These are phyloP conservation scores for Eucalyptus cloeziana DNA, from an alignment of 345 rosid genomes.

Conservation along the genomic window DNA sequence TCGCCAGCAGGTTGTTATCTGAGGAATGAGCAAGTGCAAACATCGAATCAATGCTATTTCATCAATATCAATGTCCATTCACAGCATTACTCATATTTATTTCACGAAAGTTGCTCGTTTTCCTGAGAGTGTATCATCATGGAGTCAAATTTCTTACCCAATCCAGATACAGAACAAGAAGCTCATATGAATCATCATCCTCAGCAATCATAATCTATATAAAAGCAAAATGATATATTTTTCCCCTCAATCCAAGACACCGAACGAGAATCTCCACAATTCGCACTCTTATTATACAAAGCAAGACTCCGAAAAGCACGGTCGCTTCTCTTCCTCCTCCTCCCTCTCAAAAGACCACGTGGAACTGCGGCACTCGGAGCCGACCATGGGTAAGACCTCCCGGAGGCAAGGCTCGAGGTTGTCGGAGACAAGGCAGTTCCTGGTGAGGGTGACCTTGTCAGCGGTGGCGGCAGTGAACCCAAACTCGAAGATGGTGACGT, in stretches of 20 bases:
- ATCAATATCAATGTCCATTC: background rate
- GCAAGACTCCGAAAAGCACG: no score
- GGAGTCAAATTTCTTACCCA: background rate
- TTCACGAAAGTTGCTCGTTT: background rate
- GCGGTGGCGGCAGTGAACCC: constrained; percentile 57
- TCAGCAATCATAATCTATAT: no score
- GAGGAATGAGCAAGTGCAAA: background rate
- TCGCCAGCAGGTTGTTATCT: background rate
- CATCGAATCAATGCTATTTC: background rate
- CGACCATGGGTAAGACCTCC: no score
- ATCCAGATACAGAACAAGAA: background rate
- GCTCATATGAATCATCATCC: background rate
- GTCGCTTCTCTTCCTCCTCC: no score
- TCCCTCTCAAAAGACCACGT: no score
- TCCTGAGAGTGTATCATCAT: background rate
- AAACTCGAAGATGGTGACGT: constrained; percentile 79
- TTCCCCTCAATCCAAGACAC: no score
- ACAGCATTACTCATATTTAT: background rate
- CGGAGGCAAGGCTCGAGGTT: constrained; percentile 90
- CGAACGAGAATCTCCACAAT: no score
- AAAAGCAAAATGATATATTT: no score
- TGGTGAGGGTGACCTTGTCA: constrained; percentile 73
- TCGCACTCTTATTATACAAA: no score
- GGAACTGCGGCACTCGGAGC: no score
- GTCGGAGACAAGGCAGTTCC: constrained; percentile 43